A percentile compares a stretch with the other conserved stretches of the same genome.
Evolutionary conservation across 768 basidiomycete species (phyloP).

Genomic region (Panaeolus papilionaceus): DNA sequence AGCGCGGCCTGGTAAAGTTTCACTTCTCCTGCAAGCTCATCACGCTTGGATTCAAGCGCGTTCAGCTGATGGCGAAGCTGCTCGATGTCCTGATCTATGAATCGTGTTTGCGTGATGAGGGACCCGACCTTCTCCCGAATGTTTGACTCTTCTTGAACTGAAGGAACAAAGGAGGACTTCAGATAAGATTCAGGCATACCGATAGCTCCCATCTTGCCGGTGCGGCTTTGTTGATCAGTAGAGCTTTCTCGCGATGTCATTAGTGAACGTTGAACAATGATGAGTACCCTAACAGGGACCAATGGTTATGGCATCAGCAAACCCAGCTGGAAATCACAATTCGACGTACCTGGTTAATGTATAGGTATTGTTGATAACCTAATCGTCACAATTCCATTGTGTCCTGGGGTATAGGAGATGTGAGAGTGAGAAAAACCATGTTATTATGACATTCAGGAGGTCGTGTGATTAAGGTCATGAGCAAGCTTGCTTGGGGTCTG

Average conservation of each 20-base stretch:
- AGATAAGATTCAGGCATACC: neutral
- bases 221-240: neutral
- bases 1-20: slow-evolving; percentile 25
- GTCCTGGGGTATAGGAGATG: slow-evolving; percentile 1
- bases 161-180: slow-evolving; percentile 28
- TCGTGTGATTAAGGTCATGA: neutral
- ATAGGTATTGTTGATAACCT: neutral
- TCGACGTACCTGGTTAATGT: neutral
- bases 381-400: neutral
- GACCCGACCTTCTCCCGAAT: slow-evolving; percentile 21
- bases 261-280: neutral
- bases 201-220: neutral
- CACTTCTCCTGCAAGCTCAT: slow-evolving; percentile 18
- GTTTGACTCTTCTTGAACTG: slow-evolving; percentile 21
- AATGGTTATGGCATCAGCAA: neutral
- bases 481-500: no score
- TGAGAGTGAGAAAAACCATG: neutral
- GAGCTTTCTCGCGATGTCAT: neutral
- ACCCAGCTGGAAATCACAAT: neutral
- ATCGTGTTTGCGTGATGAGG: slow-evolving; percentile 14
- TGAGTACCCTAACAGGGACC: no score
- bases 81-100: slow-evolving; percentile 25
- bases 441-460: neutral
- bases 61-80: slow-evolving; percentile 22
- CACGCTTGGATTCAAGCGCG: slow-evolving; percentile 22